Evolutionary conservation across 495 filamentous ascomycete genomes (phyloP), one percentile per base, ranked within the genome.

Genomic region (Annulohypoxylon nitens): DNA sequence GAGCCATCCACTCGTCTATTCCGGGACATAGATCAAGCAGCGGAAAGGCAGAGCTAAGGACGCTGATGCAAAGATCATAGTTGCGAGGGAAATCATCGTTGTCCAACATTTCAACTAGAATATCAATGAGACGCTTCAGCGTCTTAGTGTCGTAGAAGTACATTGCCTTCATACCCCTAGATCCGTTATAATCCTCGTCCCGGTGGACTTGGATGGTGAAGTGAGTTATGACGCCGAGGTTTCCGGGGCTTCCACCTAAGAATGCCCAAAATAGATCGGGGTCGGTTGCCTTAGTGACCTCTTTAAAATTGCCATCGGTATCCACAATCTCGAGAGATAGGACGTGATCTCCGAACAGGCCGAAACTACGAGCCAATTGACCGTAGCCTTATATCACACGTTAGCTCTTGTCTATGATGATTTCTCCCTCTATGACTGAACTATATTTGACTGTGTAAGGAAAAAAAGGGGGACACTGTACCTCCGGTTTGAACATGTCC

Each of bases 161-260:
- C 3, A 81, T 9, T 11, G 76, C 71, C 54, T 79, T 81, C 61
- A 82, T 70, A 9, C 80, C 81, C 41, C 64, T 65, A 0, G 81
- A 81, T 5, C 81, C 79, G 3, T 73, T 60, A 37, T 83, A 79
- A 45, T 83, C 79, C 30, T 73, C 58, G 47, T 84, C 82, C 4
- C 78, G 77, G 39, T 84, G 73, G 8, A 80, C 80, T 58, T 82
- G 74, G 59, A 83, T 67, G 0, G 79, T 83, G 64, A 80, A 79
- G 30, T 85, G 81, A 1, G 81, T 85, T 20, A 84, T 53, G 8
- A 84, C 78, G 16, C 81, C 81, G 2, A 85, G 70, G 47, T 84
- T 84, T 8, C 82, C 83, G 1, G 81, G 83, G 64, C 83, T 85
- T 9, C 83, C 82, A 20, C 83, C 83, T 11, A 83, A 61, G 47